Evolutionary conservation across 2,329 filamentous ascomycete species (phyloP).

Genomic region (Alternaria sp.): DNA sequence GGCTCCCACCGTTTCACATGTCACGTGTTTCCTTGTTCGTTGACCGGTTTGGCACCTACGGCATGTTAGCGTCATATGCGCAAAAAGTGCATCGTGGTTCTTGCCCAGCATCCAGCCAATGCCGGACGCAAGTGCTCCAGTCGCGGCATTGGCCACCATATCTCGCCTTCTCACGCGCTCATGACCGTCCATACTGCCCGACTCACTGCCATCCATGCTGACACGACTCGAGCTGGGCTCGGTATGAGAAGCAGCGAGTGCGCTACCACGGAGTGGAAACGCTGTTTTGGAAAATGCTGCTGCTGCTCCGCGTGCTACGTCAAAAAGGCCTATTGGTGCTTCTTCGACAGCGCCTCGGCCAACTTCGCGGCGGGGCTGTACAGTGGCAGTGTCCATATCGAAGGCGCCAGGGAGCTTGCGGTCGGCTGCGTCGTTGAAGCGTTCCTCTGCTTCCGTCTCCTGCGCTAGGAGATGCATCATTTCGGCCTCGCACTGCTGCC

Average conservation of each 20-base stretch:
- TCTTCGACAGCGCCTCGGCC: constrained; percentile 56
- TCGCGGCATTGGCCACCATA: constrained; percentile 71
- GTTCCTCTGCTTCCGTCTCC: constrained; percentile 73
- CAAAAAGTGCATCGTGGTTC: no score
- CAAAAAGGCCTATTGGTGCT: constrained; percentile 63
- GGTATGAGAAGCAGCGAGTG: constrained; percentile 21
- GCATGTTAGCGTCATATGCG: no score
- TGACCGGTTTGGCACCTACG: constrained; percentile 47
- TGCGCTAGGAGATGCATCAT: constrained; percentile 71
- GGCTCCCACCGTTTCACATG: background rate
- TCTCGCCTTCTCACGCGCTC: constrained; percentile 72
- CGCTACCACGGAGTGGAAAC: constrained; percentile 53
- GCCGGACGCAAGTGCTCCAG: constrained; percentile 67
- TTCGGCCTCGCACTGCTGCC: constrained; percentile 80
- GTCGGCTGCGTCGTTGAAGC: constrained; percentile 73
- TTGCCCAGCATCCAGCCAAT: constrained; percentile 68
- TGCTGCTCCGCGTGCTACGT: constrained; percentile 60
- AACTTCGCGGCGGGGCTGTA: constrained; percentile 55
- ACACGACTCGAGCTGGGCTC: constrained; percentile 26
- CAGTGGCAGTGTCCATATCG: constrained; percentile 42
- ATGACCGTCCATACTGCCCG: constrained; percentile 43
- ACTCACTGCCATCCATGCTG: constrained; percentile 50
- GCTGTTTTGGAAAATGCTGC: constrained; percentile 58
- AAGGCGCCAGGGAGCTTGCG: constrained; percentile 61
- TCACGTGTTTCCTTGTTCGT: constrained; percentile 20